These are phyloP conservation scores for Penicillium canariense DNA, from an alignment of 495 filamentous ascomycete genomes.

Conservation along the genomic window DNA sequence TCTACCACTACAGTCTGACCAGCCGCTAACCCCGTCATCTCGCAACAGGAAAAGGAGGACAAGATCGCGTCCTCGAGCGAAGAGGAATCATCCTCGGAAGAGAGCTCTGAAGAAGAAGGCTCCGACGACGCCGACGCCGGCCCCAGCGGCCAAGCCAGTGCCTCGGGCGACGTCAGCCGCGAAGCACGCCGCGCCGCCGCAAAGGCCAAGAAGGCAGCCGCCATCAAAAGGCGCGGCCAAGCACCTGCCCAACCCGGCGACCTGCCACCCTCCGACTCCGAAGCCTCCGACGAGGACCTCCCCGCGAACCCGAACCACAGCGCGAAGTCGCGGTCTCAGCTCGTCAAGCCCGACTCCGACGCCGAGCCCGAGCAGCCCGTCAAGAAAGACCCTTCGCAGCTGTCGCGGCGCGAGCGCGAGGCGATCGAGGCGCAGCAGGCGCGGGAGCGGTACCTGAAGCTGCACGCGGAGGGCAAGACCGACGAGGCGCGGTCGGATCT, in stretches of 20 bases:
- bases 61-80: conserved; percentile 36
- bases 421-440: conserved; percentile 83
- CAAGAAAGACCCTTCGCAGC: conserved; percentile 47
- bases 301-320: conserved; percentile 92
- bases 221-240: conserved; percentile 65
- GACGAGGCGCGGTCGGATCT: conserved; percentile 94
- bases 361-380: conserved; percentile 27
- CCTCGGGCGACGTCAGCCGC: conserved; percentile 59
- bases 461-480: conserved; percentile 95
- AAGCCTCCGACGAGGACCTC: conserved; percentile 60
- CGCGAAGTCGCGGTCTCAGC: conserved; percentile 62
- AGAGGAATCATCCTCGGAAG: conserved; percentile 42
- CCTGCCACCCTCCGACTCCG: conserved; percentile 67
- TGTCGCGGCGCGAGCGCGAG: conserved; percentile 83
- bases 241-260: conserved; percentile 73
- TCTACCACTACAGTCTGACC: not conserved
- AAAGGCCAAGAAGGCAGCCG: conserved; percentile 89
- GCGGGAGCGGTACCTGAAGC: conserved; percentile 86
- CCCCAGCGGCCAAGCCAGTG: conserved; percentile 17
- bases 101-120: conserved; percentile 40
- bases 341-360: conserved; percentile 45
- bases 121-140: conserved; percentile 38
- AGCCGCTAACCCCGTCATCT: not conserved
- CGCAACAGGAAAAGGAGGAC: conserved; percentile 52
- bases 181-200: conserved; percentile 85